A percentile compares a stretch with the other conserved stretches of the same genome.
phyloP scores from a whole-genome alignment of 352 stramenopile genomes.

The Phytopythium delawarense region DNA sequence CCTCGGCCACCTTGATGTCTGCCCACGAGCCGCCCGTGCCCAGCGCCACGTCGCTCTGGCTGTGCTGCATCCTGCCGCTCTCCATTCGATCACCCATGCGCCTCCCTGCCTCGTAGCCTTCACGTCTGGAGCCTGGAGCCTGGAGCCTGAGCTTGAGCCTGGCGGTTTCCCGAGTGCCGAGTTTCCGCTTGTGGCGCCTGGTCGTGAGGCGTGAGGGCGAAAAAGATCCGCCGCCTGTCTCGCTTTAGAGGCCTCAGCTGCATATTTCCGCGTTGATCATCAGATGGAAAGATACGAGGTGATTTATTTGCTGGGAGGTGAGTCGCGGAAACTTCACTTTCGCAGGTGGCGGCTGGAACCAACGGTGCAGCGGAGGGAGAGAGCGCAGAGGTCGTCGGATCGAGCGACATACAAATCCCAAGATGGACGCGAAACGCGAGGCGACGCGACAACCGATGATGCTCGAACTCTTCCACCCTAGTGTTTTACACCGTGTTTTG shows the following conservation, averaged over 20 bases:
- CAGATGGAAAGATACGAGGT: background rate
- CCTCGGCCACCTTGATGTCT: conserved; percentile 61
- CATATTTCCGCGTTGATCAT: too few relatives aligned
- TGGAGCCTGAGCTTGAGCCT: too few relatives aligned
- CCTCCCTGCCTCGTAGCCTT: background rate
- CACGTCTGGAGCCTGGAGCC: too few relatives aligned
- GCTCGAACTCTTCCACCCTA: background rate
- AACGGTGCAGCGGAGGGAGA: background rate
- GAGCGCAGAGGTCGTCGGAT: background rate
- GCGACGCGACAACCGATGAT: background rate
- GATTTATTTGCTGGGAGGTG: background rate
- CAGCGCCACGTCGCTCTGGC: conserved; percentile 62
- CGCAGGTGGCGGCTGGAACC: conserved; percentile 2
- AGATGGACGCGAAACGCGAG: background rate
- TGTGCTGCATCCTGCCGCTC: conserved; percentile 51
- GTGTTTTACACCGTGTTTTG: background rate
- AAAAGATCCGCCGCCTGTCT: conserved; percentile 3
- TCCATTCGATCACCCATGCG: background rate
- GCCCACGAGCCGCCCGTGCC: conserved; percentile 59
- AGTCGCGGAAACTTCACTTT: conserved; percentile 3
- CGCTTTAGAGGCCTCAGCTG: background rate
- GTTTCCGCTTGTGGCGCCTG: background rate
- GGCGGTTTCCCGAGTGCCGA: too few relatives aligned
- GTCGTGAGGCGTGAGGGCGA: background rate
- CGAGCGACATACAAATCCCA: background rate